A percentile compares a stretch with the other conserved stretches of the same genome.
phyloP scores from a whole-genome alignment of 768 basidiomycete genomes.

The Floccularia luteovirens region DNA sequence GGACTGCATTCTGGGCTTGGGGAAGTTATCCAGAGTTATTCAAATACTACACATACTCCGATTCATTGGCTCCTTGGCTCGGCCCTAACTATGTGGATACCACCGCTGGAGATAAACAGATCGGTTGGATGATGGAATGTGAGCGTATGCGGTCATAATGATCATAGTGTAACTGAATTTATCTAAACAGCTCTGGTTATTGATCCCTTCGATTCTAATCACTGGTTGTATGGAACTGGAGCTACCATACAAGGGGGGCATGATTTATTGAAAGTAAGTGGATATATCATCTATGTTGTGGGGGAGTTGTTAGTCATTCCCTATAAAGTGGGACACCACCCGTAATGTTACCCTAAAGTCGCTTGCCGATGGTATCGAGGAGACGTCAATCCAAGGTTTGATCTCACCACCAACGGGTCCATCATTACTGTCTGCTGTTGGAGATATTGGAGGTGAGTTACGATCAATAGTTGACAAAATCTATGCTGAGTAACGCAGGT shows the following conservation, averaged over 20 bases:
- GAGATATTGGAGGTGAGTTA: constrained; percentile 41
- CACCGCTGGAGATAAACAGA: constrained; percentile 35
- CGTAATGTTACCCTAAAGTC: constrained; percentile 55
- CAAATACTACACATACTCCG: constrained; percentile 48
- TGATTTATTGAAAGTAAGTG: constrained; percentile 35
- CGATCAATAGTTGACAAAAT: neutral
- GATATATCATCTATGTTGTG: neutral
- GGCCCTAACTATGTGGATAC: constrained; percentile 40
- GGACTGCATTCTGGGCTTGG: constrained; percentile 57
- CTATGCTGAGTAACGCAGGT: constrained; percentile 17
- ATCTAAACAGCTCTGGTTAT: constrained; percentile 37
- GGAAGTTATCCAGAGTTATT: constrained; percentile 33
- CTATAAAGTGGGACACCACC: constrained; percentile 44
- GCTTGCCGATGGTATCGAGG: constrained; percentile 59
- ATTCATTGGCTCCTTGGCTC: constrained; percentile 52
- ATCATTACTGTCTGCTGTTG: constrained; percentile 45
- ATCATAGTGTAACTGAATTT: neutral
- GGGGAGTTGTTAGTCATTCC: constrained; percentile 2
- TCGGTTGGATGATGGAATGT: constrained; percentile 73
- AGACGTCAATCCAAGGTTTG: constrained; percentile 48
- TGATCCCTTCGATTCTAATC: constrained; percentile 62
- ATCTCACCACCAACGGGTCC: constrained; percentile 60
- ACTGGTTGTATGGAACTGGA: constrained; percentile 69
- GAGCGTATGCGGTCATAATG: constrained; percentile 2
- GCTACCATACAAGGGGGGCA: constrained; percentile 55